phyloP scores from a whole-genome alignment of 1,284 basidiomycete species.

The Sanghuangporus weigelae region DNA sequence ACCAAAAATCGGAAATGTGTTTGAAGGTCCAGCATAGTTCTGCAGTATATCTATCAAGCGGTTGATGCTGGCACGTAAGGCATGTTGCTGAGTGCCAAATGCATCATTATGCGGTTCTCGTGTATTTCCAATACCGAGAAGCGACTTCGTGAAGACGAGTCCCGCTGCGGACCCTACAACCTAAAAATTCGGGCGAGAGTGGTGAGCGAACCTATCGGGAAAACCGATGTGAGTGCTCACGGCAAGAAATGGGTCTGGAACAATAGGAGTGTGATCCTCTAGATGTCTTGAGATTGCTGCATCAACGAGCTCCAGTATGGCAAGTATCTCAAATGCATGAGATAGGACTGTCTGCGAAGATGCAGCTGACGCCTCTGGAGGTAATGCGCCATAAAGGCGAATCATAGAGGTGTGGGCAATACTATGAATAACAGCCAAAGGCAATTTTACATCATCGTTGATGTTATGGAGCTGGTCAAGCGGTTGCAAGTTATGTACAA shows the following conservation, averaged over 20 bases:
- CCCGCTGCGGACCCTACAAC: conserved; percentile 25
- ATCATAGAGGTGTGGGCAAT: conserved; percentile 31
- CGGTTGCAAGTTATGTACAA: conserved; percentile 25
- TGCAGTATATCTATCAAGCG: conserved; percentile 18
- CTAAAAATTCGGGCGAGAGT: conserved; percentile 12
- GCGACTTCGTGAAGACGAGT: conserved; percentile 23
- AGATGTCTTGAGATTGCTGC: conserved; percentile 4
- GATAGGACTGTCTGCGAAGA: conserved; percentile 24
- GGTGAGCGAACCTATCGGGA: background rate
- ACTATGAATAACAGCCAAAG: conserved; percentile 25
- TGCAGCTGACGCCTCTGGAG: conserved; percentile 22
- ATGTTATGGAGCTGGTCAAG: conserved; percentile 18
- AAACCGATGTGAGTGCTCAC: conserved; percentile 19
- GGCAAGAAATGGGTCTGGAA: conserved; percentile 24
- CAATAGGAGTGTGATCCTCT: conserved; percentile 15
- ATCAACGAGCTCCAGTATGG: conserved; percentile 16
- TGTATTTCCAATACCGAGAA: conserved; percentile 7
- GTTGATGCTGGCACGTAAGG: conserved; percentile 16
- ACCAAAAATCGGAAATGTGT: conserved; percentile 17
- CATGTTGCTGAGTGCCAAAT: conserved; percentile 1
- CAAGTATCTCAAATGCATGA: conserved; percentile 18
- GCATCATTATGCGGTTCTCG: background rate
- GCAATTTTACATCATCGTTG: conserved; percentile 17
- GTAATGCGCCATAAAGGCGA: conserved; percentile 31
- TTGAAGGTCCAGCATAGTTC: conserved; percentile 8